Evolutionary conservation across 805 yeast species (phyloP), one percentile per base, ranked within the genome.

Genomic region (Metschnikowia bowlesiae): DNA sequence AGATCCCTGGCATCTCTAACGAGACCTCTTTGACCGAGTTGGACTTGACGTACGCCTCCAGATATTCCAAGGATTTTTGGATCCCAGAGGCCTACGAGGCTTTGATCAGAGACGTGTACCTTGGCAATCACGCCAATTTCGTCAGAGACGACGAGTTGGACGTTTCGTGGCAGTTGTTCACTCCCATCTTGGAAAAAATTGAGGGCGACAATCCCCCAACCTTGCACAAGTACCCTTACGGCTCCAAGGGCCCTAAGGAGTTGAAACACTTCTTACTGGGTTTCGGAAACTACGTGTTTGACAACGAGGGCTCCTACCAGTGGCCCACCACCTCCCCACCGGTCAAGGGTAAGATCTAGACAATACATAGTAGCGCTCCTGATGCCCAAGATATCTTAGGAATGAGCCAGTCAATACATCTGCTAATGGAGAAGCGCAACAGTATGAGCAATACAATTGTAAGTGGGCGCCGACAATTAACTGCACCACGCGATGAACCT

Each of bases 11-110:
- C 57, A 78, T 91, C 53, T 79, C 92, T 46, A 86, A 87, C 60
- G 80, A 82, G 61, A 85, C 94, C 16, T 82, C 92, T 31, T 80
- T 88, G 53, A 89, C 96, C 29, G 97, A 92, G 66, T 81, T 94
- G 62, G 97, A 94, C 66, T 78, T 94, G 64, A 87, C 95, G 34
- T 94, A 94, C 69, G 73, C 84, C 49, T 75, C 77, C 46, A 83
- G 97, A 65, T 94, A 86, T 74, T 73, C 77, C 29, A 75, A 87
- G 56, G 86, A 89, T 65, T 86, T 89, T 73, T 87, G 94, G 85
- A 91, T 94, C 63, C 98, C 99, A 41, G 97, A 92, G 76, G 98
- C 98, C 39, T 94, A 94, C 70, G 99, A 94, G 75, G 87, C 97
- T 1, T 81, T 94, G 61, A 89, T 94, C 62, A 83, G 95, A 70